Percentiles rank a stretch among this genome's conserved stretches.
phyloP scores from a whole-genome alignment of 1,284 basidiomycete species.

The Earliella scabrosa region DNA sequence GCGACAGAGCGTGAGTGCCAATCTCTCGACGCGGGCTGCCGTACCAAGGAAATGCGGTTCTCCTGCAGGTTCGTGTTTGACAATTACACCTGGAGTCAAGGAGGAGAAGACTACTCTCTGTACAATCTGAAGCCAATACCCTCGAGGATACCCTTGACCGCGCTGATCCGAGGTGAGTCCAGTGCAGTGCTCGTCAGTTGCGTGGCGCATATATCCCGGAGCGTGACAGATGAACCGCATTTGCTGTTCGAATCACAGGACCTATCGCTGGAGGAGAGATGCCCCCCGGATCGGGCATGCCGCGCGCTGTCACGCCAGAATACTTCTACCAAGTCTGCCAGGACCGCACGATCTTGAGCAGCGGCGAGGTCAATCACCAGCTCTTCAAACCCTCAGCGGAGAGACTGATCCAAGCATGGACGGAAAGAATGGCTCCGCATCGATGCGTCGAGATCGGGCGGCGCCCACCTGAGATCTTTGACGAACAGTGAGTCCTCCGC shows the following conservation, averaged over 20 bases:
- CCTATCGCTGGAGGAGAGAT: constrained; percentile 44
- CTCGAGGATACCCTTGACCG: constrained; percentile 41
- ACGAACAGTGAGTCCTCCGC: constrained; percentile 15
- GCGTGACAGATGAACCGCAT: too few relatives aligned
- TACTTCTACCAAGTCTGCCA: constrained; percentile 45
- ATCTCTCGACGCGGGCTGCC: too few relatives aligned
- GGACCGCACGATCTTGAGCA: constrained; percentile 34
- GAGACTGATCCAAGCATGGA: constrained; percentile 22
- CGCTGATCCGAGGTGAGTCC: constrained; percentile 35
- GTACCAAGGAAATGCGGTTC: not conserved
- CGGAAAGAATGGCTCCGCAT: constrained; percentile 12
- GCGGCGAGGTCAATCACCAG: constrained; percentile 31
- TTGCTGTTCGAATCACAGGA: too few relatives aligned
- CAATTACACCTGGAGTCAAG: constrained; percentile 41
- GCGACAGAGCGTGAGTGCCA: constrained; percentile 38
- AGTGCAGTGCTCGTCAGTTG: too few relatives aligned
- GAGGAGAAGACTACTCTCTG: constrained; percentile 34
- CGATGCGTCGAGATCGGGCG: constrained; percentile 25
- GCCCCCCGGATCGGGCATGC: constrained; percentile 35
- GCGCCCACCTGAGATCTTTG: constrained; percentile 18
- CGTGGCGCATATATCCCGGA: too few relatives aligned
- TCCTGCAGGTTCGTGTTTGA: constrained; percentile 45
- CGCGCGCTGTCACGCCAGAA: constrained; percentile 39
- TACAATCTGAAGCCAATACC: constrained; percentile 39
- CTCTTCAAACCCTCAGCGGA: constrained; percentile 18